Conservation (phyloP, 2,329 filamentous ascomycete genomes). For the Lachnellula arida region DNA sequence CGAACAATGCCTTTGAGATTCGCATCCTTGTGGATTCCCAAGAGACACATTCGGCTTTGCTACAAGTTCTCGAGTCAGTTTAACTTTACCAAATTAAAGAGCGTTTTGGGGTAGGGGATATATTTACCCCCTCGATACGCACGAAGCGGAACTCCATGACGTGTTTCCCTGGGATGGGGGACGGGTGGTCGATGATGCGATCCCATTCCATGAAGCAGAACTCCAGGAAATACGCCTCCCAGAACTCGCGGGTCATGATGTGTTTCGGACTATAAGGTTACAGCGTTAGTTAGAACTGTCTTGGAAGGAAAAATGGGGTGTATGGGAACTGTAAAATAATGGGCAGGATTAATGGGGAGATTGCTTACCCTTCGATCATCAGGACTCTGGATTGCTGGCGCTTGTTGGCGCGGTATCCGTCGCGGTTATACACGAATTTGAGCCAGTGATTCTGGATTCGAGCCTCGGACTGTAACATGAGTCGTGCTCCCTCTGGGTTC, state of each 20-base stretch:
- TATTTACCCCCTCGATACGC: not conserved
- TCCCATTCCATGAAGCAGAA: slow-evolving; percentile 3
- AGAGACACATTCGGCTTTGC: not conserved
- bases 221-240: not conserved
- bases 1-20: not conserved
- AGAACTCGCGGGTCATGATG: slow-evolving; percentile 1
- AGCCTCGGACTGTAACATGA: not conserved
- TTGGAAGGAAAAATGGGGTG: too few relatives aligned
- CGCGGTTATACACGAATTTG: not conserved
- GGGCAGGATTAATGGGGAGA: too few relatives aligned
- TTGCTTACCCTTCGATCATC: not conserved
- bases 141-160: slow-evolving; percentile 7
- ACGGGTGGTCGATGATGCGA: not conserved
- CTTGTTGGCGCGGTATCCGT: not conserved
- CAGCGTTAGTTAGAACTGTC: not conserved
- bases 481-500: not conserved
- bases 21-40: not conserved
- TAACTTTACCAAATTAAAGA: too few relatives aligned
- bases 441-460: not conserved
- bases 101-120: not conserved
- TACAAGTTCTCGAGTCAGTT: not conserved
- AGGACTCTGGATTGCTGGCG: not conserved
- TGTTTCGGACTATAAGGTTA: not conserved
- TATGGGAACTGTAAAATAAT: too few relatives aligned
- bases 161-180: not conserved